Evolutionary conservation across 257 asterid species (phyloP), one percentile per base, ranked within the genome.

Genomic region (Mitragyna speciosa): DNA sequence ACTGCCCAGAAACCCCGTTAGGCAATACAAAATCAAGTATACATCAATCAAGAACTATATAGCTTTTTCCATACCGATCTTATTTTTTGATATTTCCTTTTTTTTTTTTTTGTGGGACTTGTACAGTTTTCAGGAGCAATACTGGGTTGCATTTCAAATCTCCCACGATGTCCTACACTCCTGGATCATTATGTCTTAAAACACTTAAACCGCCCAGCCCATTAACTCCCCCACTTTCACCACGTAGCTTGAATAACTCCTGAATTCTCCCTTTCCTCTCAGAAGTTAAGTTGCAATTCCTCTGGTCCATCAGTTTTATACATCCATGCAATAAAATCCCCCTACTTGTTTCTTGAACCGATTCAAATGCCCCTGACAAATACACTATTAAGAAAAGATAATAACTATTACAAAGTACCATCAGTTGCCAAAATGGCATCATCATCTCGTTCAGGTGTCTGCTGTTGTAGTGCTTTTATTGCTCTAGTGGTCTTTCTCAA

Each of bases 201-300:
- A 11, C 15, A 43, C 22, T 70, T 70, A 45, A 22, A 45, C 56
- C 22, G 75, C 36, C 75, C 43, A 24, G 4, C 28, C 28, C 49
- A 75, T 31, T 22, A 56, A 75, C 49, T 56, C 45, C 78, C 28
- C 10, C 69, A 75, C 78, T 69, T 36, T 75, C 70, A 31, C 70
- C 70, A 36, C 69, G 69, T 22, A 28, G 36, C 28, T 56, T 28
- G 31, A 54, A 3, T 56, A 1, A 30, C 47, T 2, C 11, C 8
- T 24, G 6, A 30, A 24, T 71, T 47, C 8, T 45, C 17, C 59
- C 72, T 67, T 33, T 33, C 48, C 47, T 45, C 75, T 45, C 75
- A 71, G n/a, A 47, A 51, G 4, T 36, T 1, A 36, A 15, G 3
- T 15, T 30, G 3, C 20, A 28, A 64, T 8, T 3, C 31, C 41